Conservation (phyloP, 805 yeast genomes). For the Monosporozyma solicola region DNA sequence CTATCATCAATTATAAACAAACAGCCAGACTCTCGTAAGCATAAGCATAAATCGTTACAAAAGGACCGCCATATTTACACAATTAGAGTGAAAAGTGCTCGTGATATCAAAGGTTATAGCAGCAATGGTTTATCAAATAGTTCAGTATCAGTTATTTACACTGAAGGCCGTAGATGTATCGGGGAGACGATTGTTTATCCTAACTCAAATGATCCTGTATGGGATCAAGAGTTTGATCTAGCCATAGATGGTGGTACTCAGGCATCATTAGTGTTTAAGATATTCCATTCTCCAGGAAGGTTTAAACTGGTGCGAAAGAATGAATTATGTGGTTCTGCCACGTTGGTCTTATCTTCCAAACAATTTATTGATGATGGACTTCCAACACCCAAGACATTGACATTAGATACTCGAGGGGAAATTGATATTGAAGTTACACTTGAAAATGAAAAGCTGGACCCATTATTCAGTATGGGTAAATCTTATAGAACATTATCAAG, state of each 20-base stretch:
- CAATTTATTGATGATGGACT: conserved; percentile 59
- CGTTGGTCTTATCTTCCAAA: conserved; percentile 51
- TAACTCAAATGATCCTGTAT: conserved; percentile 59
- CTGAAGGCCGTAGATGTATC: conserved; percentile 42
- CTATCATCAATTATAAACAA: conserved; percentile 36
- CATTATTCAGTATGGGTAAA: conserved; percentile 70
- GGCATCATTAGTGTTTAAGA: conserved; percentile 45
- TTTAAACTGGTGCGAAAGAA: conserved; percentile 37
- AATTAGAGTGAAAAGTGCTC: conserved; percentile 54
- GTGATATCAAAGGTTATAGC: conserved; percentile 43
- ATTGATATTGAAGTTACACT: conserved; percentile 58
- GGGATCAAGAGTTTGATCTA: conserved; percentile 81
- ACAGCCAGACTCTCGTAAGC: not conserved
- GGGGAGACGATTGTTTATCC: conserved; percentile 62
- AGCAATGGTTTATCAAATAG: conserved; percentile 44
- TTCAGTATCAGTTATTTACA: conserved; percentile 55
- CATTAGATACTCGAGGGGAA: conserved; percentile 61
- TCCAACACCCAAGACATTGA: conserved; percentile 50
- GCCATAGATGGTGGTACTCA: conserved; percentile 34
- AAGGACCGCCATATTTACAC: conserved; percentile 49
- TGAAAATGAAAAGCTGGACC: conserved; percentile 74
- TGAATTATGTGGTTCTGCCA: conserved; percentile 56
- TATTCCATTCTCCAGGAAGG: conserved; percentile 55
- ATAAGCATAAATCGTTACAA: not conserved
- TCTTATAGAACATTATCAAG: conserved; percentile 58